These are phyloP conservation scores for Nicotiana rustica DNA, from an alignment of 305 asterid species.

Conservation along the genomic window DNA sequence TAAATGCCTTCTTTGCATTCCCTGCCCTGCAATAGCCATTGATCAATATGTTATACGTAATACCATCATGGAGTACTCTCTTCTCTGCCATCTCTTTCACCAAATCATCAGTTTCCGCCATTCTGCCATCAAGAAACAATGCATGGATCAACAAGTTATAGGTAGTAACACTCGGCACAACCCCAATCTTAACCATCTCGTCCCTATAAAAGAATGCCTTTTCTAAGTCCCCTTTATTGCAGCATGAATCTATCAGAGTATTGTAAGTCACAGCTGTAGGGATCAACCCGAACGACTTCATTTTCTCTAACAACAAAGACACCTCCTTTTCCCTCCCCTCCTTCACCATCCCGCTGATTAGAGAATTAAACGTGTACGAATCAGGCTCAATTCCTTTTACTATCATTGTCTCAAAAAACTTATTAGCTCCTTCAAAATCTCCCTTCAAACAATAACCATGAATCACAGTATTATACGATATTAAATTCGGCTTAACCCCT, in stretches of 20 bases:
- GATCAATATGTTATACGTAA: slow-evolving; percentile 60
- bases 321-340: slow-evolving; percentile 52
- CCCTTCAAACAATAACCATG: slow-evolving; percentile 51
- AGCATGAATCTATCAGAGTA: slow-evolving; percentile 57
- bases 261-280: slow-evolving; percentile 60
- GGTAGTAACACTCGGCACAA: slow-evolving; percentile 53
- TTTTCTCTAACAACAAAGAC: slow-evolving; percentile 50
- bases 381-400: slow-evolving; percentile 52
- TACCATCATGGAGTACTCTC: slow-evolving; percentile 51
- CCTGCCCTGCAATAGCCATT: slow-evolving; percentile 54
- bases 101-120: slow-evolving; percentile 48
- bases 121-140: slow-evolving; percentile 49
- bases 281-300: slow-evolving; percentile 54
- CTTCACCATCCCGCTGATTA: slow-evolving; percentile 53
- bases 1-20: slow-evolving; percentile 52
- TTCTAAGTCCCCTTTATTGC: slow-evolving; percentile 55
- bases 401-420: slow-evolving; percentile 50
- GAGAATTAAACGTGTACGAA: slow-evolving; percentile 52
- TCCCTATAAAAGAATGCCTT: slow-evolving; percentile 54
- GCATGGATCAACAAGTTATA: slow-evolving; percentile 61
- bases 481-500: slow-evolving; percentile 57
- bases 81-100: slow-evolving; percentile 55
- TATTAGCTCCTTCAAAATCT: slow-evolving; percentile 51
- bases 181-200: slow-evolving; percentile 61
- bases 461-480: slow-evolving; percentile 60